Percentiles rank a stretch among this genome's conserved stretches.
phyloP scores from a whole-genome alignment of 1,139 yeast genomes.

The Hanseniaspora gamundiae region DNA sequence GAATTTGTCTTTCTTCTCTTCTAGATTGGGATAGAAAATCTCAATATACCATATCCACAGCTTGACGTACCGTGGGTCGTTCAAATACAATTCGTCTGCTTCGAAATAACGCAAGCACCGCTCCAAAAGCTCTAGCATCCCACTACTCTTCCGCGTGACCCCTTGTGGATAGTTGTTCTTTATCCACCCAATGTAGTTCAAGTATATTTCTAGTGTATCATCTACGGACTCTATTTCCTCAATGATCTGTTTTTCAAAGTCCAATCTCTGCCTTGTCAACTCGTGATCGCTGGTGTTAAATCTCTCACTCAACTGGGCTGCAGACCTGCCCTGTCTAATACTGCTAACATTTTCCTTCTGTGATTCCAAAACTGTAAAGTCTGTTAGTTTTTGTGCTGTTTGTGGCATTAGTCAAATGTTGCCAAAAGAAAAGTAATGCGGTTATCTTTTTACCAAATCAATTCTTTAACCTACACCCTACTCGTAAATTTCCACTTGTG shows the following conservation, averaged over 20 bases:
- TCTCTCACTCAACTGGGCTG: conserved; percentile 39
- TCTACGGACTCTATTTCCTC: conserved; percentile 47
- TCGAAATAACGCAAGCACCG: conserved; percentile 60
- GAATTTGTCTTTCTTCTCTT: conserved; percentile 41
- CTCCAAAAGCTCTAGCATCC: conserved; percentile 55
- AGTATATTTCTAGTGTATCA: conserved; percentile 67
- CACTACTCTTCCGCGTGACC: conserved; percentile 54
- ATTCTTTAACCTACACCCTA: too few relatives aligned
- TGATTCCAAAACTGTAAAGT: conserved; percentile 45
- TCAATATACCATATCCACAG: conserved; percentile 49
- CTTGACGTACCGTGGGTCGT: conserved; percentile 68
- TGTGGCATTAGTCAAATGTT: background rate
- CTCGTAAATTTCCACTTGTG: too few relatives aligned
- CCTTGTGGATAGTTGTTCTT: conserved; percentile 60
- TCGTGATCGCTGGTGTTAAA: conserved; percentile 26
- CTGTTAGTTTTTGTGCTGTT: conserved; percentile 14
- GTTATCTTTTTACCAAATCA: too few relatives aligned
- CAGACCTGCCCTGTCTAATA: conserved; percentile 59
- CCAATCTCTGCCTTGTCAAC: conserved; percentile 30
- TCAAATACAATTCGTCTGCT: conserved; percentile 54
- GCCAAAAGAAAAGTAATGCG: background rate
- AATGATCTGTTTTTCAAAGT: conserved; percentile 28
- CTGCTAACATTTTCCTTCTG: conserved; percentile 79
- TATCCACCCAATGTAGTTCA: conserved; percentile 67
- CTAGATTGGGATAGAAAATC: conserved; percentile 11